Evolutionary conservation across 2,329 filamentous ascomycete genomes (phyloP).

Genomic region (Orbilia ellipsospora): DNA sequence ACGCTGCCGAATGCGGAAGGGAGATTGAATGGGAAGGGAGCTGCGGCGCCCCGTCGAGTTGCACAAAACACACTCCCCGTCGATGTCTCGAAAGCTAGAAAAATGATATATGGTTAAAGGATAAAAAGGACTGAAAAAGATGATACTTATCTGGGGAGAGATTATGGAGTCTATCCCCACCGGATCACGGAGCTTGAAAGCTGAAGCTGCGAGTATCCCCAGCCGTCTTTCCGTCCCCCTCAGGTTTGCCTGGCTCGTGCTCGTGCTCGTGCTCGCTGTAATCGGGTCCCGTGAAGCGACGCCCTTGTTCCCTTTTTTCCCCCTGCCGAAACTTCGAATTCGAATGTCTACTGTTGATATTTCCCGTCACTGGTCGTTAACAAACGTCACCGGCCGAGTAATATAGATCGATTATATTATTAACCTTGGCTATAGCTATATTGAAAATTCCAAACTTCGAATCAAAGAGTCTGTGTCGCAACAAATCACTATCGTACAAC

Average conservation of each 20-base stretch:
- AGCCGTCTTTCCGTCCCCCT: background rate
- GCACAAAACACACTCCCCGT: too few relatives aligned
- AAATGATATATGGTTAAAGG: background rate
- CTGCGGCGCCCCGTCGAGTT: background rate
- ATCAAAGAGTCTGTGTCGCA: too few relatives aligned
- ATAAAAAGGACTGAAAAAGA: background rate
- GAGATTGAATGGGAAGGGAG: slow-evolving; percentile 30
- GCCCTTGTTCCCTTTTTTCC: background rate
- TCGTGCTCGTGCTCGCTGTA: background rate
- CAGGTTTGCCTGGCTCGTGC: background rate
- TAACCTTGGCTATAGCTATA: too few relatives aligned
- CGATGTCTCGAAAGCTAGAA: background rate
- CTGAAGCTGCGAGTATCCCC: slow-evolving; percentile 5
- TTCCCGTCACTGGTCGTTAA: too few relatives aligned
- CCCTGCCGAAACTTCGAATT: background rate
- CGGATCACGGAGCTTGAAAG: background rate
- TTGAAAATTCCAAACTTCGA: too few relatives aligned
- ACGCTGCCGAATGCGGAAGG: background rate
- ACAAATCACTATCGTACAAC: background rate
- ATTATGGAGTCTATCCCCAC: background rate
- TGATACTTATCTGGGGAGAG: background rate
- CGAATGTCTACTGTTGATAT: too few relatives aligned
- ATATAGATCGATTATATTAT: too few relatives aligned
- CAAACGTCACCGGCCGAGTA: too few relatives aligned
- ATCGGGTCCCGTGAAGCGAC: slow-evolving; percentile 9